These are phyloP conservation scores for Fusarium floridanum DNA, from an alignment of 2,329 filamentous ascomycete species.

Conservation along the genomic window DNA sequence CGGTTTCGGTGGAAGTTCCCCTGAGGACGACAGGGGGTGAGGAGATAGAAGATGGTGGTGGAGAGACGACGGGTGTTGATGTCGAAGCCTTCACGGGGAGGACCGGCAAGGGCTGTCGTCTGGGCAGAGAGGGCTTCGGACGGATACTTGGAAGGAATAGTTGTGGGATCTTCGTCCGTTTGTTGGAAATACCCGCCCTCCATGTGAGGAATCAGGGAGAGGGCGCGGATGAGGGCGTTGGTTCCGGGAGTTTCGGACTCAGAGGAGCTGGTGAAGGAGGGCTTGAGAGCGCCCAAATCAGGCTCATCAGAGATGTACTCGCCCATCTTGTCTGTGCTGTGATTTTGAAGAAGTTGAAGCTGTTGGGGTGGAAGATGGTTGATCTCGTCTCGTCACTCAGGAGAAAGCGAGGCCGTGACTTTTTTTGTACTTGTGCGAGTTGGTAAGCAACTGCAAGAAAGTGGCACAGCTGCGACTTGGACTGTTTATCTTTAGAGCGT, in stretches of 20 bases:
- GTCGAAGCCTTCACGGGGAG: constrained; percentile 53
- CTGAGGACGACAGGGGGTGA: constrained; percentile 67
- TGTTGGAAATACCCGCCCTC: constrained; percentile 76
- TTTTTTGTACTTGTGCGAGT: constrained; percentile 23
- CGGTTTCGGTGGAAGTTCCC: constrained; percentile 75
- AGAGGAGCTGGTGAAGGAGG: constrained; percentile 30
- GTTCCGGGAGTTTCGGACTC: constrained; percentile 32
- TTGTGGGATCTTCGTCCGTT: constrained; percentile 67
- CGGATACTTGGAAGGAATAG: constrained; percentile 63
- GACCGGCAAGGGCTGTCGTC: constrained; percentile 50
- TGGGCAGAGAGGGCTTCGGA: constrained; percentile 52
- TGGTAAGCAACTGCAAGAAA: constrained; percentile 9
- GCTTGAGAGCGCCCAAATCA: constrained; percentile 30
- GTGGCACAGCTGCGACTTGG: constrained; percentile 1
- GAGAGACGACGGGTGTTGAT: constrained; percentile 63
- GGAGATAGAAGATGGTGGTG: constrained; percentile 74
- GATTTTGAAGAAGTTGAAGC: neutral
- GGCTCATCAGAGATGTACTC: constrained; percentile 12
- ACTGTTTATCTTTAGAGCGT: neutral
- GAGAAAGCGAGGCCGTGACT: neutral
- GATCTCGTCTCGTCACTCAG: neutral
- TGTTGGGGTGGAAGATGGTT: neutral
- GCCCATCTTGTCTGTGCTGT: constrained; percentile 23
- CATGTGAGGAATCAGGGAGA: constrained; percentile 67
- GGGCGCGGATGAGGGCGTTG: constrained; percentile 49